A percentile compares a stretch with the other conserved stretches of the same genome.
Evolutionary conservation across 306 rosid species (phyloP).

Genomic region (Rosa lucieae): DNA sequence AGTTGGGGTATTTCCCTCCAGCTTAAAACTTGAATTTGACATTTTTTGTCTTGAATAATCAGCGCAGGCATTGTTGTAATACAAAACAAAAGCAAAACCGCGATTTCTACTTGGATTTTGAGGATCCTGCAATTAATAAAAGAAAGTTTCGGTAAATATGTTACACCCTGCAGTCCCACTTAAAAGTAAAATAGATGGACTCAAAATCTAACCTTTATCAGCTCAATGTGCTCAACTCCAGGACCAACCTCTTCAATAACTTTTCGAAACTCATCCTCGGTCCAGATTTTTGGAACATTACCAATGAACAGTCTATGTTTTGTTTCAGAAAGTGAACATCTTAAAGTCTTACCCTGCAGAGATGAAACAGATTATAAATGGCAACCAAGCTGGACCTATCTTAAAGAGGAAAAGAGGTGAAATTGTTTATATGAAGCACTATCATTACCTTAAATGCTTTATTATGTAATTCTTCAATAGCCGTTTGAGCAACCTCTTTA

Average conservation of each 20-base stretch:
- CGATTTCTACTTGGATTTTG: constrained; percentile 83
- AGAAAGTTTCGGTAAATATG: not conserved
- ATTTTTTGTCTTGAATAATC: constrained; percentile 96
- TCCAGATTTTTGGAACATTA: constrained; percentile 85
- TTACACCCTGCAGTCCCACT: not conserved
- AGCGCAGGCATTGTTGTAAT: constrained; percentile 96
- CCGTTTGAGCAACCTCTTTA: constrained; percentile 80
- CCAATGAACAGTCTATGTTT: constrained; percentile 92
- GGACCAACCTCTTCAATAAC: constrained; percentile 85
- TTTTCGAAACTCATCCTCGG: constrained; percentile 86
- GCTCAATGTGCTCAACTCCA: constrained; percentile 87
- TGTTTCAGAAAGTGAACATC: constrained; percentile 93
- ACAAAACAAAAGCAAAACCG: constrained; percentile 95
- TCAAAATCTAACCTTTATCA: constrained; percentile 68
- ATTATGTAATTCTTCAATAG: constrained; percentile 76
- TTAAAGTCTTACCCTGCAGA: constrained; percentile 82
- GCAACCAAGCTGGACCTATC: not conserved
- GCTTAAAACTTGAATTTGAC: constrained; percentile 67
- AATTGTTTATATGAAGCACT: constrained; percentile 15
- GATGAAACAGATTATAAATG: constrained; percentile 22
- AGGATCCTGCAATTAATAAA: constrained; percentile 67
- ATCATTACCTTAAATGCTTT: constrained; percentile 85
- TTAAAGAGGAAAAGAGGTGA: not conserved
- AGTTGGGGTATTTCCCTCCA: constrained; percentile 82
- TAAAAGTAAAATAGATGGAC: constrained; percentile 12